Percentiles rank a stretch among this genome's conserved stretches.
Evolutionary conservation across 2,329 filamentous ascomycete species (phyloP).

Genomic region (Calycina herbarum): DNA sequence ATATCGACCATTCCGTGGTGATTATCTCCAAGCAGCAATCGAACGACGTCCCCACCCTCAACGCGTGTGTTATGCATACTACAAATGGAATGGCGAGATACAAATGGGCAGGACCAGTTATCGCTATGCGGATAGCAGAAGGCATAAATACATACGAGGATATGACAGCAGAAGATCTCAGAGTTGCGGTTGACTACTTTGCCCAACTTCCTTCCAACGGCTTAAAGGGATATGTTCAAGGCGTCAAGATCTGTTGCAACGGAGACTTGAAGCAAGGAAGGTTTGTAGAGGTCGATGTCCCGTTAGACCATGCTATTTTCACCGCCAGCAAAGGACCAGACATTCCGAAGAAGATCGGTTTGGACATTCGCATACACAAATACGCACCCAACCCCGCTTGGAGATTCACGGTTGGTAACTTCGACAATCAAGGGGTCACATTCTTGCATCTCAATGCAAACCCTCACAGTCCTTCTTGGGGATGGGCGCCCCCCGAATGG

Average conservation of each 20-base stretch:
- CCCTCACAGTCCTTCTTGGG: background rate
- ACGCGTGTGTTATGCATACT: background rate
- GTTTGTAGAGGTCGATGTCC: background rate
- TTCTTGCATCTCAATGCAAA: background rate
- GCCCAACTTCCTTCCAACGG: background rate
- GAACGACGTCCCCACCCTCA: background rate
- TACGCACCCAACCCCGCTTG: background rate
- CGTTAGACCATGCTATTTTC: background rate
- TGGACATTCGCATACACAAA: slow-evolving; percentile 1
- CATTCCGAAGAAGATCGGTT: background rate
- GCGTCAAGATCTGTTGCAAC: background rate
- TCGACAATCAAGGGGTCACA: background rate
- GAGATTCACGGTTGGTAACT: background rate
- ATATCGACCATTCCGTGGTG: background rate
- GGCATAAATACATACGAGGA: slow-evolving; percentile 10
- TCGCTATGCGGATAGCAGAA: background rate
- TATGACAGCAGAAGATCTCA: slow-evolving; percentile 10
- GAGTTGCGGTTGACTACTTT: slow-evolving; percentile 14
- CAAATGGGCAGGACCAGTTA: background rate
- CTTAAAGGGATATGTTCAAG: background rate
- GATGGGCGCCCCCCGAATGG: background rate
- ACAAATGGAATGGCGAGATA: background rate
- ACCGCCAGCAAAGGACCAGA: background rate
- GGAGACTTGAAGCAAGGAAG: background rate
- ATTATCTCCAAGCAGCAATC: background rate